A percentile compares a stretch with the other conserved stretches of the same genome.
Evolutionary conservation across 202 grass and related monocot genomes (phyloP).

Genomic region (Schoenoplectus triqueter): DNA sequence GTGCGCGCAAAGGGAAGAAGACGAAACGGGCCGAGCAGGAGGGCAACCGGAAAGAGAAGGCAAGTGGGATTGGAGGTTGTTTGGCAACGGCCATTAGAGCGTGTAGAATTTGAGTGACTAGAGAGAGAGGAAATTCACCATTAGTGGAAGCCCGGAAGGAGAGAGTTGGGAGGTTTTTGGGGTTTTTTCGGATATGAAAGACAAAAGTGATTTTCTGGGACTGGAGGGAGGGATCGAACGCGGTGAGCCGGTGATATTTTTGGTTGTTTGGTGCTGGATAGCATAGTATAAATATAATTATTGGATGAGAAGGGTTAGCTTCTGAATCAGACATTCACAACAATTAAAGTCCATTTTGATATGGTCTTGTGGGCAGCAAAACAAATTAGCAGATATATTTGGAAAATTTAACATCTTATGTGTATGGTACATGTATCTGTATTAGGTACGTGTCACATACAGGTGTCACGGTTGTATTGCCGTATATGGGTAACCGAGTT

Average conservation of each 20-base stretch:
- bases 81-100: conserved; percentile 37
- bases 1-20: conserved; percentile 45
- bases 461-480: too few species aligned
- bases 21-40: not conserved
- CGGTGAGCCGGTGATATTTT: not conserved
- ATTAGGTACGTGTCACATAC: too few species aligned
- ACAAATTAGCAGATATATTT: too few species aligned
- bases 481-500: too few species aligned
- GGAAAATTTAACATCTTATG: too few species aligned
- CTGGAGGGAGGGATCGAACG: not conserved
- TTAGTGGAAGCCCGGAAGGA: not conserved
- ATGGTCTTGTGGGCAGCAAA: too few species aligned
- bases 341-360: too few species aligned
- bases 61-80: conserved; percentile 19
- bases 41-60: conserved; percentile 1
- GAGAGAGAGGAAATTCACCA: conserved; percentile 33
- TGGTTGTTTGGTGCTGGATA: not conserved
- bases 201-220: conserved; percentile 27
- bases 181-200: conserved; percentile 43
- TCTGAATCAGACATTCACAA: too few species aligned
- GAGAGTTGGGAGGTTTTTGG: conserved; percentile 36
- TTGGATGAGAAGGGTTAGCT: too few species aligned
- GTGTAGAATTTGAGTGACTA: not conserved
- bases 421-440: too few species aligned
- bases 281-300: too few species aligned